Percentiles rank a stretch among this genome's conserved stretches.
phyloP scores from a whole-genome alignment of 257 asterid species.

The Solanum dulcamara region DNA sequence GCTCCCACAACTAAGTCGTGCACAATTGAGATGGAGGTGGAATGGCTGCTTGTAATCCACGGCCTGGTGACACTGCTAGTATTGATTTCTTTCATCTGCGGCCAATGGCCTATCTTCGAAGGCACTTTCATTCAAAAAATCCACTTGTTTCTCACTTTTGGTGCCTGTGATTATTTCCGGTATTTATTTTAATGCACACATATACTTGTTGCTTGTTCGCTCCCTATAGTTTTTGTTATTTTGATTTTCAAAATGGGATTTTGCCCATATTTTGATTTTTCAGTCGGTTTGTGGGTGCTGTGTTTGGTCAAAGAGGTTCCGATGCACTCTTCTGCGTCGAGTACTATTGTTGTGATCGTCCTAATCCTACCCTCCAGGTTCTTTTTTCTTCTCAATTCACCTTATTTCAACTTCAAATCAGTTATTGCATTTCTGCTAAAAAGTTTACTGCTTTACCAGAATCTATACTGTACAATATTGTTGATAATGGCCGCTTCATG shows the following conservation, averaged over 20 bases:
- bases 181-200: conserved; percentile 5
- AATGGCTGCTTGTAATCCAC: conserved; percentile 80
- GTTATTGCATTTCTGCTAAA: background rate
- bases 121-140: conserved; percentile 79
- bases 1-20: background rate
- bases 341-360: conserved; percentile 81
- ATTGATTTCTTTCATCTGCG: conserved; percentile 80
- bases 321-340: conserved; percentile 56
- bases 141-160: conserved; percentile 74
- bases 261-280: background rate
- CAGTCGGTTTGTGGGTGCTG: conserved; percentile 61
- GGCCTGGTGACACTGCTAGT: conserved; percentile 68
- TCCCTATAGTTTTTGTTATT: background rate
- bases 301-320: conserved; percentile 64
- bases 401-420: background rate
- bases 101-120: conserved; percentile 92
- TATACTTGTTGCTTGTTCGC: background rate
- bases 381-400: background rate
- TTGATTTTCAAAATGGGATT: background rate
- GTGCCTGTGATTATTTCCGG: conserved; percentile 79
- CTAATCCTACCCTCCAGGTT: conserved; percentile 89
- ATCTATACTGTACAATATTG: background rate
- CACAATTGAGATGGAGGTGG: conserved; percentile 34
- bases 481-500: background rate
- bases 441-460: background rate